phyloP scores from a whole-genome alignment of 306 rosid genomes.

The Begonia loranthoides region DNA sequence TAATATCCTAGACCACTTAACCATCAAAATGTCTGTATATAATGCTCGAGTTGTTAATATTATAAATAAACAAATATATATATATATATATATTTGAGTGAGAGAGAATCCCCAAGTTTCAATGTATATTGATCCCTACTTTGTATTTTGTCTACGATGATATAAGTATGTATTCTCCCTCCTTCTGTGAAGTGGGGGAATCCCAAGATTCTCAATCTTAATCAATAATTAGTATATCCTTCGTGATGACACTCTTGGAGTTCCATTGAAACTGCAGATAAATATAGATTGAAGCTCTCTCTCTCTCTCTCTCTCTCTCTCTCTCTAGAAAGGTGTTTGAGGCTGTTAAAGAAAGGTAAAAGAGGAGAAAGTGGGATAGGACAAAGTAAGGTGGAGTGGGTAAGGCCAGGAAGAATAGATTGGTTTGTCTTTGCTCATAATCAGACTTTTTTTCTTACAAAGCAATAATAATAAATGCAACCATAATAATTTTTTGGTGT shows the following conservation, averaged over 20 bases:
- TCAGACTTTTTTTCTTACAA: no score
- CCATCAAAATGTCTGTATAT: constrained; percentile 9
- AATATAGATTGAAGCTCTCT: not conserved
- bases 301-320: not conserved
- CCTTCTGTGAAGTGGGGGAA: not conserved
- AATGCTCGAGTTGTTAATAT: not conserved
- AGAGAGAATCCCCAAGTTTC: no score
- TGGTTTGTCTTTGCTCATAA: no score
- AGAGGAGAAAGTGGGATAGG: constrained; percentile 1
- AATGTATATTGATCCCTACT: no score
- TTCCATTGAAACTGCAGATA: constrained; percentile 5
- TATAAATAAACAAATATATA: no score
- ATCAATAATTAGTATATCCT: constrained; percentile 11
- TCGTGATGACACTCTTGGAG: not conserved
- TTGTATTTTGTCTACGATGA: no score
- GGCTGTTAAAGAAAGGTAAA: constrained; percentile 2
- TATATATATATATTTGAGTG: no score
- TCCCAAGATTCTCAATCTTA: constrained; percentile 7
- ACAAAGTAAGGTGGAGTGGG: not conserved
- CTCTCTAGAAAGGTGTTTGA: constrained; percentile 9
- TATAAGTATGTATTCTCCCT: not conserved
- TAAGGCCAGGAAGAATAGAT: no score
- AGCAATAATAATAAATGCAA: no score
- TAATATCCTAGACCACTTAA: constrained; percentile 20
- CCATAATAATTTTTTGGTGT: no score